These are phyloP conservation scores for Emergomyces orientalis DNA, from an alignment of 2,329 filamentous ascomycete genomes.

Conservation along the genomic window DNA sequence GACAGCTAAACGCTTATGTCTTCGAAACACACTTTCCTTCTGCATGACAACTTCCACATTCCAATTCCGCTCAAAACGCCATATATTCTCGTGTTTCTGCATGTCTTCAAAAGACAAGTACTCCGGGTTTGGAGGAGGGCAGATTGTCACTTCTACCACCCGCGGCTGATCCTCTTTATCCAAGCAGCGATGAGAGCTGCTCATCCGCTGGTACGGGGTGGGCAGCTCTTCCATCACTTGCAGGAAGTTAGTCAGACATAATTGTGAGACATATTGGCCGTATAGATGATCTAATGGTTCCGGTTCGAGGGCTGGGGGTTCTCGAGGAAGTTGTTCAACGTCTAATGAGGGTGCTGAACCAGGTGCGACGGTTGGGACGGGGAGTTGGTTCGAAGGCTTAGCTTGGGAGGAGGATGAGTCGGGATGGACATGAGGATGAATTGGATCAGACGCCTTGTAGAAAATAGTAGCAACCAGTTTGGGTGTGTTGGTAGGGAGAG, in stretches of 20 bases:
- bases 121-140: slow-evolving; percentile 40
- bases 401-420: slow-evolving; percentile 34
- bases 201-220: slow-evolving; percentile 42
- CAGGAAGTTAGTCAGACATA: slow-evolving; percentile 48
- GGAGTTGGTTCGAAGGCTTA: slow-evolving; percentile 30
- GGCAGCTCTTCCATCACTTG: slow-evolving; percentile 43
- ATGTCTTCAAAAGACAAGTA: slow-evolving; percentile 54
- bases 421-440: slow-evolving; percentile 41
- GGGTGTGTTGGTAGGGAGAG: slow-evolving; percentile 32
- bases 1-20: slow-evolving; percentile 76
- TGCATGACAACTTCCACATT: slow-evolving; percentile 78
- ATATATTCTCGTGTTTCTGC: slow-evolving; percentile 70
- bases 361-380: slow-evolving; percentile 32
- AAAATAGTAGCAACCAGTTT: slow-evolving; percentile 42
- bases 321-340: slow-evolving; percentile 45
- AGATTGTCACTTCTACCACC: slow-evolving; percentile 46
- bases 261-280: slow-evolving; percentile 45
- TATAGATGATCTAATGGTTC: slow-evolving; percentile 48
- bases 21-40: slow-evolving; percentile 60
- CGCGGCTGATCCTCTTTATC: slow-evolving; percentile 41
- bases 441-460: slow-evolving; percentile 38
- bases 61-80: slow-evolving; percentile 79
- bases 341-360: slow-evolving; percentile 44
- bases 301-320: slow-evolving; percentile 46
- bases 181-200: slow-evolving; percentile 41